phyloP scores from a whole-genome alignment of 306 rosid species.

The Castanea crenata region DNA sequence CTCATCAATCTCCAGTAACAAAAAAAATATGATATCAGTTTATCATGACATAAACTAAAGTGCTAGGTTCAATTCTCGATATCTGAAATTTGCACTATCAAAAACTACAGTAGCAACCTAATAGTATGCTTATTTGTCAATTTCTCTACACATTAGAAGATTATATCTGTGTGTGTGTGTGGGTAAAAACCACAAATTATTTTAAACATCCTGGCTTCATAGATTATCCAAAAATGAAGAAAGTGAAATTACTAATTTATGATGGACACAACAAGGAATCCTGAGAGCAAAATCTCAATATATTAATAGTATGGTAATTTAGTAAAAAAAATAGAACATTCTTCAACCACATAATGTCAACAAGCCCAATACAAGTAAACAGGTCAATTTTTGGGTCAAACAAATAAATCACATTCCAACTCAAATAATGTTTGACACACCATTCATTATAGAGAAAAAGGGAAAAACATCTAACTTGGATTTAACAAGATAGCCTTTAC shows the following conservation, averaged over 20 bases:
- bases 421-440: not conserved
- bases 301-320: not conserved
- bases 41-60: not conserved
- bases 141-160: not conserved
- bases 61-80: not conserved
- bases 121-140: not conserved
- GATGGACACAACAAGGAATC: not conserved
- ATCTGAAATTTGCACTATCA: not conserved
- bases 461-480: not conserved
- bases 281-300: not conserved
- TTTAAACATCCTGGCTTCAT: not conserved
- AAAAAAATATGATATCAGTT: not conserved
- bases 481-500: not conserved
- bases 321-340: not conserved
- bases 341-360: not conserved
- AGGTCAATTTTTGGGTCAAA: not conserved
- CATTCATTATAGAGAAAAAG: not conserved
- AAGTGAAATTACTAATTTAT: not conserved
- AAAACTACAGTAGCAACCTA: not conserved
- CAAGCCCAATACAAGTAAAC: not conserved
- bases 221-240: conserved; percentile 1
- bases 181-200: not conserved
- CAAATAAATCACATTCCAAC: not conserved
- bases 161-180: not conserved
- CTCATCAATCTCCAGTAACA: not conserved